Evolutionary conservation across 257 asterid genomes (phyloP), one percentile per base, ranked within the genome.

Genomic region (Salvia miltiorrhiza): DNA sequence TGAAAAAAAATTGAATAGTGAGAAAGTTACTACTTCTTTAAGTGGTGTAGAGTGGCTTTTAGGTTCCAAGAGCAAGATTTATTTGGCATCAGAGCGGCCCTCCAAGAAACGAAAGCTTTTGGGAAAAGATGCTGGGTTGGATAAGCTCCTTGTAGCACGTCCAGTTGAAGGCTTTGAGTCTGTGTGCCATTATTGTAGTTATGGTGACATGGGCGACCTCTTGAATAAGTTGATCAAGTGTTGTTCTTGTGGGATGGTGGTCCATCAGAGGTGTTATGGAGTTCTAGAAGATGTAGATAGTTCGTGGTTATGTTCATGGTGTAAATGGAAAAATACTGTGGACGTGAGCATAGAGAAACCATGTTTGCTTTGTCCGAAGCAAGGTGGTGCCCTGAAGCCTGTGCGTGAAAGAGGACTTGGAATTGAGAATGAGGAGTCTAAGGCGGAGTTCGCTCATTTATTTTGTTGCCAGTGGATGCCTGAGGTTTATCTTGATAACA

Each of bases 381-480:
- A 81, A 54, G 96, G 92, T 45, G 99, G 99, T 64, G 99, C 99
- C 4, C 71, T 94, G 83, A 94, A 94, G 69, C 96, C 95, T 81
- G 85, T 85, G 48, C 78, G 53, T 57, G 78, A 59, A 69, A 74
- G 74, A 56, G 92, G 77, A 65, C 52, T 41, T 67, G 73, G 41
- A 32, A 66, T 73, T 67, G 85, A 82, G 13, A 71, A 45, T 21
- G 84, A 76, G 41, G 78, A 70, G 44, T 70, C 81, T 24, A 49
- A 71, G 67, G 56, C 69, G 33, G 87, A 82, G 75, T 91, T 84
- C 67, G 93, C 94, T 70, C 99, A 94, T 79, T 81, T 94, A 79
- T 91, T 94, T 78, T 94, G 99, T 83, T 85, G 92, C 75, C 97
- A 83, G 80, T 94, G 99, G 99, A 83, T 84, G 70, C 96, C 96